A percentile compares a stretch with the other conserved stretches of the same genome.
These are phyloP conservation scores for Tuber melanosporum DNA, from an alignment of 495 filamentous ascomycete species.

Conservation along the genomic window DNA sequence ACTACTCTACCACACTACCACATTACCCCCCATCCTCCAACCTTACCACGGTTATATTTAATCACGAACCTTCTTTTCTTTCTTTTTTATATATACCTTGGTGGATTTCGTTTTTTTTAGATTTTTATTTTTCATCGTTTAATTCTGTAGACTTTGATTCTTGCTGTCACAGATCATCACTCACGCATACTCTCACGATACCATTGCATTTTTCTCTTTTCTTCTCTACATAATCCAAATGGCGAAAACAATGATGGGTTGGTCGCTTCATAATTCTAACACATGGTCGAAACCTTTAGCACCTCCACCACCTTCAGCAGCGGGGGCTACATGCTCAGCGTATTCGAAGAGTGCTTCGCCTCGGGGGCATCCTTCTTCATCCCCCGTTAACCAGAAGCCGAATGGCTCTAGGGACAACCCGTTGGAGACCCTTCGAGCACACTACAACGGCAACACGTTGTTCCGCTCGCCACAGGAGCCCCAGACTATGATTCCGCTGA, in stretches of 20 bases:
- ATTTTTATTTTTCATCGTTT: slow-evolving; percentile 2
- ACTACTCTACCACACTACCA: slow-evolving; percentile 8
- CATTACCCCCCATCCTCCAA: slow-evolving; percentile 8
- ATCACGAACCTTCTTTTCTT: slow-evolving; percentile 13
- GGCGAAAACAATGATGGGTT: slow-evolving; percentile 37
- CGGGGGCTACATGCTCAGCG: neutral
- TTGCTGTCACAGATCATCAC: neutral
- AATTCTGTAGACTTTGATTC: neutral
- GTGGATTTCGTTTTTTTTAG: neutral
- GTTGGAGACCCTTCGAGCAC: slow-evolving; percentile 31
- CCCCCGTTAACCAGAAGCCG: neutral
- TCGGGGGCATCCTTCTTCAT: neutral
- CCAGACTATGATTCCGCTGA: slow-evolving; percentile 31
- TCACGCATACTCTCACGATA: slow-evolving; percentile 11
- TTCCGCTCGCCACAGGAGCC: slow-evolving; percentile 34
- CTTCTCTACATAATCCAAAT: slow-evolving; percentile 13
- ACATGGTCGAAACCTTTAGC: slow-evolving; percentile 37
- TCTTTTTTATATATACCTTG: slow-evolving; percentile 12
- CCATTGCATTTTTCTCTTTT: slow-evolving; percentile 9
- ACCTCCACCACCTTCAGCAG: slow-evolving; percentile 16
- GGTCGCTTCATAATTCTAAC: slow-evolving; percentile 38
- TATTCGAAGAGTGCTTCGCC: slow-evolving; percentile 5
- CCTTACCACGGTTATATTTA: slow-evolving; percentile 21
- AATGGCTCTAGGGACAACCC: slow-evolving; percentile 25
- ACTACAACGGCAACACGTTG: slow-evolving; percentile 28